Evolutionary conservation across 306 rosid genomes (phyloP), one percentile per base, ranked within the genome.

Genomic region (Fragaria vesca): DNA sequence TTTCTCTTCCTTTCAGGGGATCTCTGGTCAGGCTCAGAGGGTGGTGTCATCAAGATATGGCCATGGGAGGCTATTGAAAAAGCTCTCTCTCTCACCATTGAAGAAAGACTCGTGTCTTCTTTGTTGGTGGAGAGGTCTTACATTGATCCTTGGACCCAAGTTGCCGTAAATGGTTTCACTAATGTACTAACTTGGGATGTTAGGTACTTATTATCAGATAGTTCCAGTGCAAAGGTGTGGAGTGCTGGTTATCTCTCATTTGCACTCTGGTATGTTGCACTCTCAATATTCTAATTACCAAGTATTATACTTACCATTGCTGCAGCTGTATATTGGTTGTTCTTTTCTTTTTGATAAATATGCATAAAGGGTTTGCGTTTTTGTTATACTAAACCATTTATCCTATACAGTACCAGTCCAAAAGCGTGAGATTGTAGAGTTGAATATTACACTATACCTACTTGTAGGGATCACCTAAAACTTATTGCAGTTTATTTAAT

Each of bases 11-110:
- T 62, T 18, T 86, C n/a, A 95, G 98, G 97, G 73, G 98, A 95
- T 86, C 81, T 95, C 65, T 95, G 98, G 98, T 95, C 97, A 42
- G 97, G 97, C 87, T 92, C 96, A 11, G 98, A 95, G 83, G 97
- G 91, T 57, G 98, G 98, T 60, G 83, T 13, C 72, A 82, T 93
- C 74, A 93, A 87, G 83, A 87, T 92, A 85, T 95, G 98, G 98
- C 91, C 98, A 18, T 93, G 93, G 93, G 97, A 95, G 84, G 88
- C 97, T 60, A 76, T 93, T 83, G 93, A 91, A 80, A 92, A 86
- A 78, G 86, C 97, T 50, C 82, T 91, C 46, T 87, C 84, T 76
- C 78, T 86, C 70, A 88, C 87, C 1, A 38, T 76, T 54, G 93
- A 85, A 78, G 97, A 92, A 86, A 90, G 90, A 73, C 97, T 80